Conservation (phyloP, 352 stramenopile species). For the Globisporangium spiculum region DNA sequence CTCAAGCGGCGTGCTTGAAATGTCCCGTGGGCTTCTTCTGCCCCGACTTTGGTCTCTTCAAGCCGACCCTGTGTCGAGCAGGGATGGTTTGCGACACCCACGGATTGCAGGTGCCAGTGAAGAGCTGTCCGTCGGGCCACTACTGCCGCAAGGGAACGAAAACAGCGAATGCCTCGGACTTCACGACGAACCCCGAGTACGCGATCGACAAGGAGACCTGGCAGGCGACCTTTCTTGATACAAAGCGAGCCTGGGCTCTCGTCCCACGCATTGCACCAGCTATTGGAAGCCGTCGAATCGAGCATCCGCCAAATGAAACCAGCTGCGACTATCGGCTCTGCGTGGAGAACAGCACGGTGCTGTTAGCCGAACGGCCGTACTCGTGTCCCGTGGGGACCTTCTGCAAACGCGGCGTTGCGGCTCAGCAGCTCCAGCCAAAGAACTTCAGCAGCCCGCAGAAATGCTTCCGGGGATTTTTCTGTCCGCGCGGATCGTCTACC, state of each 20-base stretch:
- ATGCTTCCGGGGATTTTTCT: conserved; percentile 97
- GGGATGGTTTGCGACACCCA: conserved; percentile 93
- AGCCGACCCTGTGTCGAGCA: conserved; percentile 88
- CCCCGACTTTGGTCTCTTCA: conserved; percentile 86
- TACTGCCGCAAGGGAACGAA: conserved; percentile 95
- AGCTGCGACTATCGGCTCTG: conserved; percentile 52
- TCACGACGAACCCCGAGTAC: conserved; percentile 58
- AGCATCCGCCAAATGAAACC: conserved; percentile 54
- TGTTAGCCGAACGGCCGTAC: conserved; percentile 91
- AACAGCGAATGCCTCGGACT: conserved; percentile 62
- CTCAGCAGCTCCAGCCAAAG: conserved; percentile 45
- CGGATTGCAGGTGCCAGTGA: conserved; percentile 74
- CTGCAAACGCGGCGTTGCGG: conserved; percentile 87
- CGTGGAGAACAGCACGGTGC: conserved; percentile 33
- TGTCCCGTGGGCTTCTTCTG: conserved; percentile 96
- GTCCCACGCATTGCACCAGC: conserved; percentile 48
- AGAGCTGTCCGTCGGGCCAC: conserved; percentile 89
- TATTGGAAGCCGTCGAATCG: conserved; percentile 52
- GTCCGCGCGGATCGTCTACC: conserved; percentile 87
- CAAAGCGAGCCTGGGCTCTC: conserved; percentile 39
- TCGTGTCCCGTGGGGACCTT: conserved; percentile 93
- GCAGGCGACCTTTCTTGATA: conserved; percentile 56
- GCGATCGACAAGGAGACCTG: conserved; percentile 59
- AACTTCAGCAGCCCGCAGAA: conserved; percentile 95
- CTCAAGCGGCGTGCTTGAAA: conserved; percentile 72